Base-by-base conservation (phyloP, 2,329 filamentous ascomycete species). In the Aspergillus novoparasiticus region DNA sequence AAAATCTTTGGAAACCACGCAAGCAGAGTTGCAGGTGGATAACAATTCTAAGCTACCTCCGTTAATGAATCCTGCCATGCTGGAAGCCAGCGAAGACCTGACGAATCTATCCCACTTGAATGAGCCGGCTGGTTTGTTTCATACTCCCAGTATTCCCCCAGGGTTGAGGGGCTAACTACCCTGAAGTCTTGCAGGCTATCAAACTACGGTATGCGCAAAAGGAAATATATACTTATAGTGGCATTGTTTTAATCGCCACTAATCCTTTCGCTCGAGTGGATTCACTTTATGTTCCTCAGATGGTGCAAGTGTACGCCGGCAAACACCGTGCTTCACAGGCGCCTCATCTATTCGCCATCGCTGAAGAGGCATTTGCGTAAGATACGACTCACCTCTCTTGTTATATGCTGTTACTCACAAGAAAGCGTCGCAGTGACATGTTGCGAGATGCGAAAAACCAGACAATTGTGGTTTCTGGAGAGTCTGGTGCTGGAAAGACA, bases 301-400 rank as follows among this genome's bases (percentile, higher is more conserved):
- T 99, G 94, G 94, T 99, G n/a, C 95, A 99, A 79, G 93, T 98
- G 45, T 99, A 99, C 81, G 94, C 95, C 61, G 95, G 95, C 75
- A 98, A 94, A 81, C 94, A 97, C 80, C 88, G 95, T 80, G 93
- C 94, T 64, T 97, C 95, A 63, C 95, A 98, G 80, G 95, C 96
- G 63, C 95, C 95, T 60, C 95, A 99, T 87, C 82, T 99, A 75
- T 99, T 99, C 81, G 95, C 95, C 71, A 99, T 99, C 81, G 95
- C 95, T 50, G 95, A 99, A 79, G 96, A 99, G 81, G 94, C 95
- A 65, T 99, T 98, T 82, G 93, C 94, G 92, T 95, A 87, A 83
- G 88, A 54, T 28, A 56, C 21, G 34, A 56, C 50, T 30, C 43
- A 57, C 60, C 50, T 48, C 30, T 43, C 16, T 21, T 58, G 5